These are phyloP conservation scores for Gliomastix tumulicola DNA, from an alignment of 2,329 filamentous ascomycete genomes.

Conservation along the genomic window DNA sequence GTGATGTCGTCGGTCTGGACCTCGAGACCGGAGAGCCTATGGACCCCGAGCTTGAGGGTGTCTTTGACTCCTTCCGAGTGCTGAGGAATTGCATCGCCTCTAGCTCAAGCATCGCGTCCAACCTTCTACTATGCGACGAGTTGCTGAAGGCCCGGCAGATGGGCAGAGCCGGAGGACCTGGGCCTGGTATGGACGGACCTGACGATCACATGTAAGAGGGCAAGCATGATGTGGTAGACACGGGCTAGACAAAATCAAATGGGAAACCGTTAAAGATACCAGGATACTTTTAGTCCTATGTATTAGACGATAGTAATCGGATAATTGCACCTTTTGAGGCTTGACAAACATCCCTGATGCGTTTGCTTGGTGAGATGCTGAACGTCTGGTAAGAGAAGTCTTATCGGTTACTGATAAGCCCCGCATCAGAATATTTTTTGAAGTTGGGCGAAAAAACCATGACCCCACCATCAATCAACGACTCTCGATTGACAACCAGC, in stretches of 20 bases:
- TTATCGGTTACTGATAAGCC: slow-evolving; percentile 11
- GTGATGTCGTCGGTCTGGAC: slow-evolving; percentile 80
- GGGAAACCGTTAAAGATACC: too few species aligned
- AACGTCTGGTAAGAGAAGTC: background rate
- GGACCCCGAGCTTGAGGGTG: slow-evolving; percentile 87
- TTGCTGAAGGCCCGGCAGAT: slow-evolving; percentile 97
- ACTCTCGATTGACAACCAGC: too few species aligned
- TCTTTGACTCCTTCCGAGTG: slow-evolving; percentile 95
- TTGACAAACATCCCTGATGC: too few species aligned
- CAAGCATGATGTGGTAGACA: slow-evolving; percentile 21
- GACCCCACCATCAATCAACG: slow-evolving; percentile 25
- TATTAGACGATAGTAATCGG: too few species aligned
- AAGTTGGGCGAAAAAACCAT: slow-evolving; percentile 26
- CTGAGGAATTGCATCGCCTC: slow-evolving; percentile 90
- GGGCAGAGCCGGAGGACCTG: slow-evolving; percentile 58
- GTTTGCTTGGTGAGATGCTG: too few species aligned
- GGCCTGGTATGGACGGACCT: slow-evolving; percentile 57
- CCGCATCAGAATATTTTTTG: slow-evolving; percentile 11
- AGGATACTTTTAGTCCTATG: too few species aligned
- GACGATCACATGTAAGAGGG: slow-evolving; percentile 43
- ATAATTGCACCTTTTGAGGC: too few species aligned
- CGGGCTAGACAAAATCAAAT: slow-evolving; percentile 6
- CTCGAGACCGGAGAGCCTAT: slow-evolving; percentile 84
- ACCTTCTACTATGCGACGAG: slow-evolving; percentile 92
- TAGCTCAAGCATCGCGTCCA: slow-evolving; percentile 90